phyloP scores from a whole-genome alignment of 805 yeast genomes.

The Ascoidea tarda region DNA sequence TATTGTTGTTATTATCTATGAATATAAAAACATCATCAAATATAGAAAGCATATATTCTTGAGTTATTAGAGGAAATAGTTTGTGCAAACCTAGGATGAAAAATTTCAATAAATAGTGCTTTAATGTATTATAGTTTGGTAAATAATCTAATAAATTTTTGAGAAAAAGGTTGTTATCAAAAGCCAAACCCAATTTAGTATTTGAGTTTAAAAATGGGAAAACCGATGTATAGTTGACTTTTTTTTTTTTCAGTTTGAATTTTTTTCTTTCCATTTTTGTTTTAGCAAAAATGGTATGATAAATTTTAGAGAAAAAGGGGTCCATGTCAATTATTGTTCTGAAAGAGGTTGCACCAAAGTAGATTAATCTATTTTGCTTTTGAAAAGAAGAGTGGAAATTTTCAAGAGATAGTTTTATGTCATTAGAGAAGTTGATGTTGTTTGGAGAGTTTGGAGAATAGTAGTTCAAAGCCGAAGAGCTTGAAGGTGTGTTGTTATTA shows the following conservation, averaged over 20 bases:
- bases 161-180: background rate
- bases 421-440: background rate
- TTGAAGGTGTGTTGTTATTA: background rate
- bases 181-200: background rate
- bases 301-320: conserved; percentile 5
- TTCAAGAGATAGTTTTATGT: background rate
- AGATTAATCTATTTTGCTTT: conserved; percentile 8
- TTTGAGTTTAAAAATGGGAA: conserved; percentile 6
- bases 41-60: conserved; percentile 1
- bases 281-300: conserved; percentile 5
- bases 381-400: conserved; percentile 2
- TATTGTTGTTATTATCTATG: background rate
- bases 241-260: conserved; percentile 4
- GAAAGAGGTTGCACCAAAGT: conserved; percentile 10
- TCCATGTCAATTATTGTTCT: conserved; percentile 7
- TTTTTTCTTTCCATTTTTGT: conserved; percentile 7
- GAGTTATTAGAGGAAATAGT: conserved; percentile 5
- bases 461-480: background rate
- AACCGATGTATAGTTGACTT: conserved; percentile 1
- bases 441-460: background rate
- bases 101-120: conserved; percentile 1
- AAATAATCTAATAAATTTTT: conserved; percentile 2
- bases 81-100: conserved; percentile 5
- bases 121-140: conserved; percentile 3
- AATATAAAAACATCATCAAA: conserved; percentile 5